Percentiles rank a stretch among this genome's conserved stretches.
Conservation (phyloP, 208 protist species). For the Naegleria fowleri region DNA sequence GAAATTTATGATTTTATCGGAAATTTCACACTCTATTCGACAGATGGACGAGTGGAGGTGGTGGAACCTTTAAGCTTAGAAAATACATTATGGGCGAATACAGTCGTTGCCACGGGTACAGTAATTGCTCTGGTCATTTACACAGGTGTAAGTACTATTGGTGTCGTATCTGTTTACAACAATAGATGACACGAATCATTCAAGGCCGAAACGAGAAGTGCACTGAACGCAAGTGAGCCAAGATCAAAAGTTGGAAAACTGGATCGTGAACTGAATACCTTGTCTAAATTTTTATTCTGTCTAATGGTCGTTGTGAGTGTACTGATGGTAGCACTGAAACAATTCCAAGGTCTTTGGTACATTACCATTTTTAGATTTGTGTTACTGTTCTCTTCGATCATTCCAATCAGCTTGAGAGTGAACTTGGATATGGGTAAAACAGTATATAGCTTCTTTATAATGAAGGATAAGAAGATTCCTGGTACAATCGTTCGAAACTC, state of each 20-base stretch:
- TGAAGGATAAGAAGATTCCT: slow-evolving; percentile 64
- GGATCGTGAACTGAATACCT: slow-evolving; percentile 88
- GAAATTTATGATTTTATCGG: slow-evolving; percentile 94
- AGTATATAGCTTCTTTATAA: slow-evolving; percentile 87
- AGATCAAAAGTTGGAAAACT: slow-evolving; percentile 79
- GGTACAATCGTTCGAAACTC: slow-evolving; percentile 82
- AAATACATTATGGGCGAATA: slow-evolving; percentile 94
- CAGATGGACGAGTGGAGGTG: not conserved
- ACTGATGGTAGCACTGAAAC: slow-evolving; percentile 52
- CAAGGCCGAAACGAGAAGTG: slow-evolving; percentile 73
- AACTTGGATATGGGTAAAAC: slow-evolving; percentile 95
- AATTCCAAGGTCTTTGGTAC: slow-evolving; percentile 61
- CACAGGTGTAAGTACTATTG: slow-evolving; percentile 56
- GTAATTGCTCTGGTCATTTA: slow-evolving; percentile 73
- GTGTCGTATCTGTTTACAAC: not conserved
- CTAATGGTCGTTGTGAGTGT: slow-evolving; percentile 51
- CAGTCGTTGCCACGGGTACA: slow-evolving; percentile 84
- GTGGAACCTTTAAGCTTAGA: slow-evolving; percentile 66
- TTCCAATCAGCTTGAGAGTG: slow-evolving; percentile 94
- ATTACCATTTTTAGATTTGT: slow-evolving; percentile 87
- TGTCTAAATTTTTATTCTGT: slow-evolving; percentile 70
- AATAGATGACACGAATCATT: not conserved
- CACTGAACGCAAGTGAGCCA: slow-evolving; percentile 86
- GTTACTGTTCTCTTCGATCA: slow-evolving; percentile 95
- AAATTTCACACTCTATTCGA: slow-evolving; percentile 52